Evolutionary conservation across 2,329 filamentous ascomycete genomes (phyloP).

Genomic region (Leptosphaerulina australis): DNA sequence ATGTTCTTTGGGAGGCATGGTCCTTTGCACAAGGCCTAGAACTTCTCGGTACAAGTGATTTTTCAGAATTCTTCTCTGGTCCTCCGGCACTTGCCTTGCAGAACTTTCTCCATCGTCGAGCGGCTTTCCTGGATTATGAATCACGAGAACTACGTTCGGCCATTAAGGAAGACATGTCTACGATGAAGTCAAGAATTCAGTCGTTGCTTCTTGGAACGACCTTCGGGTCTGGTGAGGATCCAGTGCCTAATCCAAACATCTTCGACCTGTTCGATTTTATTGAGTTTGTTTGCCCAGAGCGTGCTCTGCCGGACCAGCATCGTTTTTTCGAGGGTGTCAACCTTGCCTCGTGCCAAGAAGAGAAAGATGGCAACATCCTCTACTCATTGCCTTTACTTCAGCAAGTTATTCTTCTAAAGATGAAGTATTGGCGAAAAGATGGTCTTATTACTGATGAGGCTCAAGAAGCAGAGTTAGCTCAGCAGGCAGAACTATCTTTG

Average conservation of each 20-base stretch:
- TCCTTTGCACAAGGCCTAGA: slow-evolving; percentile 57
- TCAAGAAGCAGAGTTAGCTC: slow-evolving; percentile 24
- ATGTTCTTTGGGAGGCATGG: slow-evolving; percentile 75
- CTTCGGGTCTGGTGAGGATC: slow-evolving; percentile 68
- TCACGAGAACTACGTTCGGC: slow-evolving; percentile 82
- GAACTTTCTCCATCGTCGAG: slow-evolving; percentile 78
- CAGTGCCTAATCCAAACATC: slow-evolving; percentile 72
- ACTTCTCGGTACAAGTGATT: slow-evolving; percentile 23
- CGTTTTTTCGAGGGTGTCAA: slow-evolving; percentile 70
- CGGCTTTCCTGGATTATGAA: slow-evolving; percentile 82
- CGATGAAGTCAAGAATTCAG: slow-evolving; percentile 54
- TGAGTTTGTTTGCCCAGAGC: slow-evolving; percentile 62
- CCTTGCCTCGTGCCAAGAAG: slow-evolving; percentile 65
- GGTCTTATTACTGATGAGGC: slow-evolving; percentile 48
- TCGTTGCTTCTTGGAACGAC: slow-evolving; percentile 78
- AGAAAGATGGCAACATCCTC: slow-evolving; percentile 62
- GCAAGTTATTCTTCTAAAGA: slow-evolving; percentile 74
- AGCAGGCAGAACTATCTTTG: slow-evolving; percentile 63
- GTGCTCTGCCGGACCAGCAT: slow-evolving; percentile 59
- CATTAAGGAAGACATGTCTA: slow-evolving; percentile 70
- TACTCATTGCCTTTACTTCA: slow-evolving; percentile 74
- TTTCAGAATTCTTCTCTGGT: slow-evolving; percentile 69
- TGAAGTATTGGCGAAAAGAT: slow-evolving; percentile 64
- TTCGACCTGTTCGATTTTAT: slow-evolving; percentile 96
- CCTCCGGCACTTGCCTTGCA: slow-evolving; percentile 72